These are phyloP conservation scores for Neostapfia colusana DNA, from an alignment of 176 grass and related monocot species.

Conservation along the genomic window DNA sequence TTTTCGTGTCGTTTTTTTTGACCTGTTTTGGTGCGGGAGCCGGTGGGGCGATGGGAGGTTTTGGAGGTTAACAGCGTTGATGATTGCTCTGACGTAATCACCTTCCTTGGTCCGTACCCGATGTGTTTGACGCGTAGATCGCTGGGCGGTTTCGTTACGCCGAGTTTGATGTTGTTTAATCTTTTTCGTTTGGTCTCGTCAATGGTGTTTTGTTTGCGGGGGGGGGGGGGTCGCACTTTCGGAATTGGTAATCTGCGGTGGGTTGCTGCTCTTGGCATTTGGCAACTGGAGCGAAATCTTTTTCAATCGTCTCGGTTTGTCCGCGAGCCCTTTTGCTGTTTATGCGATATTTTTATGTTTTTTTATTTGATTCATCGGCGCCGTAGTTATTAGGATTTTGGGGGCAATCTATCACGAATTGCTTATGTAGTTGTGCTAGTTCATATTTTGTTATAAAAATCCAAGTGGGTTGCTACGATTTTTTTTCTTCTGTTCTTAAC, in stretches of 20 bases:
- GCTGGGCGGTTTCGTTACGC: neutral
- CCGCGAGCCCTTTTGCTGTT: neutral
- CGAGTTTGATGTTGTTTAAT: slow-evolving; percentile 1
- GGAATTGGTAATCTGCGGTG: neutral
- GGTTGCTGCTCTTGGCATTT: neutral
- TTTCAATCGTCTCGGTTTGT: neutral
- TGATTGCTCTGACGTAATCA: neutral
- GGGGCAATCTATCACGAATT: neutral
- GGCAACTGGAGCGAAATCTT: slow-evolving; percentile 4
- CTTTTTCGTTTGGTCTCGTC: neutral
- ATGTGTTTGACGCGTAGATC: slow-evolving; percentile 19
- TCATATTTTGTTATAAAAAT: neutral
- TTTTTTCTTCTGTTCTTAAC: slow-evolving; percentile 6
- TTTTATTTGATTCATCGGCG: neutral
- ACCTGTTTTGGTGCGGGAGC: slow-evolving; percentile 9
- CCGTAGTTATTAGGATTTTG: neutral
- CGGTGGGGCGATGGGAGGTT: slow-evolving; percentile 2
- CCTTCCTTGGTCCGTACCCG: neutral
- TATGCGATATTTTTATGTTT: neutral
- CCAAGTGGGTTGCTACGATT: slow-evolving; percentile 17
- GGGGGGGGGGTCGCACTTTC: neutral
- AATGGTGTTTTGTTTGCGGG: neutral
- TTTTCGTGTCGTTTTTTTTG: neutral
- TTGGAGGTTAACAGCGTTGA: neutral
- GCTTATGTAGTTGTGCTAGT: neutral